Conservation (phyloP, 2,329 filamentous ascomycete species). For the Phialemonium atrogriseum region DNA sequence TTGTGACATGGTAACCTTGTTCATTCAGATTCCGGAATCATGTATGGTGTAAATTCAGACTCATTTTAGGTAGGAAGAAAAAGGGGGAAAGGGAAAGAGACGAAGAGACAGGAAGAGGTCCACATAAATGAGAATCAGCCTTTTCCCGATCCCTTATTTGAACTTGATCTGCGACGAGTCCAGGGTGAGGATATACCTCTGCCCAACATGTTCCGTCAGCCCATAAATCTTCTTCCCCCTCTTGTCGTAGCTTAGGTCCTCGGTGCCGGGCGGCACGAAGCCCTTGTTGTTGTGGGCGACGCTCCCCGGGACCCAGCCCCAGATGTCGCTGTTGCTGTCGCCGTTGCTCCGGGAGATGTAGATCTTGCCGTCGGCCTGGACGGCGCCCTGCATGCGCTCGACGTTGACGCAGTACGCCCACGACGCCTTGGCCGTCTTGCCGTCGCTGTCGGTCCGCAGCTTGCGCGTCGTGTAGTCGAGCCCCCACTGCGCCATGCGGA, state of each 20-base stretch:
- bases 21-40: too few species aligned
- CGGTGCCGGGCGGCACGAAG: constrained; percentile 18
- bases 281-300: constrained; percentile 12
- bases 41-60: too few species aligned
- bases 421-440: constrained; percentile 12
- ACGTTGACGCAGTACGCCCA: constrained; percentile 25
- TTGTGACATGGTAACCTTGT: too few species aligned
- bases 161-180: too few species aligned
- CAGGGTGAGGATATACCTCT: constrained; percentile 13
- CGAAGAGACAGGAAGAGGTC: too few species aligned
- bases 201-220: too few species aligned
- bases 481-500: constrained; percentile 21
- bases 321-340: constrained; percentile 20
- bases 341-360: constrained; percentile 25
- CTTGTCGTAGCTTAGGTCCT: constrained; percentile 25
- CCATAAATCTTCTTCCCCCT: too few species aligned
- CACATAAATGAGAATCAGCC: too few species aligned
- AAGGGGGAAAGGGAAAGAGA: too few species aligned
- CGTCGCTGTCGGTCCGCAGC: constrained; percentile 12
- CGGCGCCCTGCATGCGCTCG: constrained; percentile 23
- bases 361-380: constrained; percentile 20
- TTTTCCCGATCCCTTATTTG: too few species aligned
- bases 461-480: constrained; percentile 19
- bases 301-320: constrained; percentile 20
- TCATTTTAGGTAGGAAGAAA: too few species aligned